phyloP scores from a whole-genome alignment of 495 filamentous ascomycete species.

The Penicillium lividum region DNA sequence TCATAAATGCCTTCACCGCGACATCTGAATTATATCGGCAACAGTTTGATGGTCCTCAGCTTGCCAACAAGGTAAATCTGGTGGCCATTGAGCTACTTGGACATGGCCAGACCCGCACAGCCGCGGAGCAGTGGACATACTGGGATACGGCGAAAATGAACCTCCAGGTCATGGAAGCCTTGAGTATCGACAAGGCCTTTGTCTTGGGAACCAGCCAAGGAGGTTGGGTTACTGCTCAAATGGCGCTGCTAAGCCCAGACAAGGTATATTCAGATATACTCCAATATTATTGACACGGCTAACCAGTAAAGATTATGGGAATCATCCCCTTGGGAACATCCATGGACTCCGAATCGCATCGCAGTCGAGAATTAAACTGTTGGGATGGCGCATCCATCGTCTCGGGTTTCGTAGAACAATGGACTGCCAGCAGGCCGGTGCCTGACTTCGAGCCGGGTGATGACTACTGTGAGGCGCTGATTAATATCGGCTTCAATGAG shows the following conservation, averaged over 20 bases:
- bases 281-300: background rate
- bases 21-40: constrained; percentile 31
- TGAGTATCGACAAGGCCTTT: constrained; percentile 58
- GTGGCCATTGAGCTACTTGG: constrained; percentile 53
- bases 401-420: constrained; percentile 44
- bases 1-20: constrained; percentile 41
- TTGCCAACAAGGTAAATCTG: constrained; percentile 42
- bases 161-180: constrained; percentile 49
- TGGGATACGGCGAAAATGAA: constrained; percentile 56
- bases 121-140: constrained; percentile 48
- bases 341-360: constrained; percentile 60
- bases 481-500: constrained; percentile 54
- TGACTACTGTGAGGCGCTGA: constrained; percentile 56
- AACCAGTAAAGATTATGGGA: constrained; percentile 48
- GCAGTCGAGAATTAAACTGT: constrained; percentile 51
- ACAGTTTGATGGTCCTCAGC: constrained; percentile 29
- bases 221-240: constrained; percentile 59
- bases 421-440: constrained; percentile 44
- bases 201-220: constrained; percentile 63
- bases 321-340: constrained; percentile 64
- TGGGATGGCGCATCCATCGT: constrained; percentile 55
- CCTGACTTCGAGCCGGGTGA: constrained; percentile 56
- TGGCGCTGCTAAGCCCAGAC: constrained; percentile 62
- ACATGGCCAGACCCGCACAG: constrained; percentile 49
- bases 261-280: constrained; percentile 31